Percentiles rank a stretch among this genome's conserved stretches.
phyloP scores from a whole-genome alignment of 1,284 basidiomycete genomes.

The Pseudozyma sp. region DNA sequence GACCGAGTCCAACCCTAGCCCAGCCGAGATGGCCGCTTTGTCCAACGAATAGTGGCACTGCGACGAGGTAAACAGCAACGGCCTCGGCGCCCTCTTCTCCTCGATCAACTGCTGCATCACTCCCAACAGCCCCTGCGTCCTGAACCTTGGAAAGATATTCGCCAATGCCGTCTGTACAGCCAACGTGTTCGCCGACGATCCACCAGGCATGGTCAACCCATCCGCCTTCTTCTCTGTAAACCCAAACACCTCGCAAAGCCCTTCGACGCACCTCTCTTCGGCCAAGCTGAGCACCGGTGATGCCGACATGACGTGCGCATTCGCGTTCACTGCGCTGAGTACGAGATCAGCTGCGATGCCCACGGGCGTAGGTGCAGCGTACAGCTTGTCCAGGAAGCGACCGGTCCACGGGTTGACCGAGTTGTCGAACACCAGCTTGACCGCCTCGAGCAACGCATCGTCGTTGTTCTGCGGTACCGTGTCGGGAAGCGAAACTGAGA shows the following conservation, averaged over 20 bases:
- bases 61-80: conserved; percentile 68
- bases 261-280: conserved; percentile 60
- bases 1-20: conserved; percentile 68
- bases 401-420: conserved; percentile 65
- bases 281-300: conserved; percentile 69
- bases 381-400: conserved; percentile 68
- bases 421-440: conserved; percentile 54
- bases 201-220: conserved; percentile 69
- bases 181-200: conserved; percentile 69
- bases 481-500: conserved; percentile 40
- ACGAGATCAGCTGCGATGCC: conserved; percentile 69
- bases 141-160: conserved; percentile 66
- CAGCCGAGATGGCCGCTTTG: conserved; percentile 70
- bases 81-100: conserved; percentile 41
- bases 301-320: conserved; percentile 70
- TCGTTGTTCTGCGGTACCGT: conserved; percentile 9
- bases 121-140: conserved; percentile 63
- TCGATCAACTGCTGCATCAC: conserved; percentile 40
- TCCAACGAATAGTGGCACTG: conserved; percentile 70
- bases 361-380: conserved; percentile 69
- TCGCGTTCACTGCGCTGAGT: conserved; percentile 69
- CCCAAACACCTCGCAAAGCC: conserved; percentile 54
- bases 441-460: conserved; percentile 36
- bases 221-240: conserved; percentile 62
- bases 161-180: conserved; percentile 70